Evolutionary conservation across 2,329 filamentous ascomycete genomes (phyloP), one percentile per base, ranked within the genome.

Genomic region (Pseudocercospora macadamiae): DNA sequence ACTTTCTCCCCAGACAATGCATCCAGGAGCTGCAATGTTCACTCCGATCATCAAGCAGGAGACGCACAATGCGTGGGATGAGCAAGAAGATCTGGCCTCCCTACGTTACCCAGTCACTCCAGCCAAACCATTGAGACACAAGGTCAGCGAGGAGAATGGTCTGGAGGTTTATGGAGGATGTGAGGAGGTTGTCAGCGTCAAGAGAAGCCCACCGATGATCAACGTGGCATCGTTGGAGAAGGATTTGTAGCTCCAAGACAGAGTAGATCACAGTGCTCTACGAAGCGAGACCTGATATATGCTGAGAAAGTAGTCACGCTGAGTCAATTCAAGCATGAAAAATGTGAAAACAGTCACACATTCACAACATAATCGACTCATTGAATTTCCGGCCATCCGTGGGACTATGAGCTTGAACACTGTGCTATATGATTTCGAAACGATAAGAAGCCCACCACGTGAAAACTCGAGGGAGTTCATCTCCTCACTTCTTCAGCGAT

Each of bases 181-280:
- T 28, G 9, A 34, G n/a, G 28, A 51, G n/a, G 16, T 51, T 9
- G 28, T 51, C 32, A 34, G 28, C 18, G 48, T 51, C 18, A 51
- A 51, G 48, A 16, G 12, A 25, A 51, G 48, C 32, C 48, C 48
- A 19, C 48, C 48, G 10, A 51, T 51, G 48, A 23, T 51, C 10
- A 32, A 16, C 21, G 48, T 51, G 1, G 26, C 28, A 9, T 19
- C 18, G 7, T 10, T 51, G 10, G 26, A 32, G 48, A 51, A 34
- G 28, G 26, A 21, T 6, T 10, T 45, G n/a, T 39, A 19, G 3
- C 21, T 18, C 7, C 9, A 14, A 39, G 36, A 5, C 9, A 14
- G 16, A 21, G 21, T n/a, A 1, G 6, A 19, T n/a, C n/a, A n/a
- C n/a, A n/a, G n/a, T n/a, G n/a, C n/a, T n/a, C n/a, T n/a, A n/a